phyloP scores from a whole-genome alignment of 169 alveolate species.

The Miamiensis avidus region DNA sequence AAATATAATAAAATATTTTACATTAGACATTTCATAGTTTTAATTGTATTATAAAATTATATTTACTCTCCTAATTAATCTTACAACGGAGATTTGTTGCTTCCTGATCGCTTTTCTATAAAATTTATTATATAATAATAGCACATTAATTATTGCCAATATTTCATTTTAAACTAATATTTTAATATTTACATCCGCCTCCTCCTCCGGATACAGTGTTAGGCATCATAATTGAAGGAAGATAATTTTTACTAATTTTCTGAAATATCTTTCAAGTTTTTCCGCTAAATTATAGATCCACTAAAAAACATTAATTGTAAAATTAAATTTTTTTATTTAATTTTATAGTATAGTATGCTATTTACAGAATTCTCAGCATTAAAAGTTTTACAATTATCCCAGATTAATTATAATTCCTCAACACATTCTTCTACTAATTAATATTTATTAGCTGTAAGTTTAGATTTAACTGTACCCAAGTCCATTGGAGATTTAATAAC shows the following conservation, averaged over 20 bases:
- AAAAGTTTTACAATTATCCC: conserved; percentile 72
- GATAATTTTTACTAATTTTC: conserved; percentile 38
- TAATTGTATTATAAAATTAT: no score
- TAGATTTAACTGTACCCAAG: conserved; percentile 43
- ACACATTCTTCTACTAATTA: conserved; percentile 56
- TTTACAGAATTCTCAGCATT: conserved; percentile 41
- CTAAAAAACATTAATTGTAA: neutral
- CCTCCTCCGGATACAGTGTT: neutral
- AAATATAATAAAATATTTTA: no score
- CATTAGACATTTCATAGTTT: neutral
- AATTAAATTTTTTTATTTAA: no score
- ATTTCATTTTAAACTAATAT: neutral
- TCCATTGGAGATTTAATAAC: conserved; percentile 68
- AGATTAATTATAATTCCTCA: conserved; percentile 62
- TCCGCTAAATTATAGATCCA: conserved; percentile 46
- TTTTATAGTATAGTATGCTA: no score
- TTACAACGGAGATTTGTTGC: no score
- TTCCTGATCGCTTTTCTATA: neutral
- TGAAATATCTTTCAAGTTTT: conserved; percentile 36
- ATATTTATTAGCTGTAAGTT: conserved; percentile 46
- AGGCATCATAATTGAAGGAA: conserved; percentile 14
- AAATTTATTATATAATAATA: neutral
- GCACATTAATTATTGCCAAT: neutral
- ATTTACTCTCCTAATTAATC: no score
- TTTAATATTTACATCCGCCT: neutral